Evolutionary conservation across 805 yeast species (phyloP).

Genomic region (Myxozyma mucilagina): DNA sequence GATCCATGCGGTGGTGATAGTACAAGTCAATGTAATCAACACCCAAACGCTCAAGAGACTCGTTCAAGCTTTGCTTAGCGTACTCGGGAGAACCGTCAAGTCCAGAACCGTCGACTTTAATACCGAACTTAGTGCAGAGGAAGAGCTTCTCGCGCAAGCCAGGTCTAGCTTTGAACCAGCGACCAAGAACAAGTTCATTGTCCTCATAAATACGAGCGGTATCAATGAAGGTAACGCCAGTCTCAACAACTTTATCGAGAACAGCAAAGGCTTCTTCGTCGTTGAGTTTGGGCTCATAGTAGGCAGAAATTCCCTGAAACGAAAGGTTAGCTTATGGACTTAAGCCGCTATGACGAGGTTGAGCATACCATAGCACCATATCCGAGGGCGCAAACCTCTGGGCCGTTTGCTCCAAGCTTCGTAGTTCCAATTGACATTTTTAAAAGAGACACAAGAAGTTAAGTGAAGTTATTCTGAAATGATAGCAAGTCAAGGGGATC

Average conservation of each 20-base stretch:
- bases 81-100: slow-evolving; percentile 29
- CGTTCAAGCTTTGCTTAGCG: slow-evolving; percentile 11
- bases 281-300: too few species aligned
- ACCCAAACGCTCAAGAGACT: slow-evolving; percentile 25
- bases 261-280: slow-evolving; percentile 52
- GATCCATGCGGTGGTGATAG: slow-evolving; percentile 73
- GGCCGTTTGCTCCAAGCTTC: too few species aligned
- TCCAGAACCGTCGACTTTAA: slow-evolving; percentile 39
- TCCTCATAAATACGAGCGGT: slow-evolving; percentile 69
- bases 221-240: slow-evolving; percentile 55
- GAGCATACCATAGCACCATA: too few species aligned
- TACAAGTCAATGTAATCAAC: slow-evolving; percentile 51
- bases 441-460: too few species aligned
- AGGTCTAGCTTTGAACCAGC: slow-evolving; percentile 45
- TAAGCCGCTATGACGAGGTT: too few species aligned
- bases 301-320: too few species aligned
- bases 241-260: slow-evolving; percentile 51
- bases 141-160: slow-evolving; percentile 44
- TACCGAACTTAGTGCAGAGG: slow-evolving; percentile 64
- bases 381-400: too few species aligned
- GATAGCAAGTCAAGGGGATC: too few species aligned
- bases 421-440: too few species aligned
- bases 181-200: slow-evolving; percentile 56
- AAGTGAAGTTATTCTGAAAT: too few species aligned
- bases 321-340: too few species aligned